A percentile compares a stretch with the other conserved stretches of the same genome.
These are phyloP conservation scores for Echites panduratus DNA, from an alignment of 257 asterid genomes.

Conservation along the genomic window DNA sequence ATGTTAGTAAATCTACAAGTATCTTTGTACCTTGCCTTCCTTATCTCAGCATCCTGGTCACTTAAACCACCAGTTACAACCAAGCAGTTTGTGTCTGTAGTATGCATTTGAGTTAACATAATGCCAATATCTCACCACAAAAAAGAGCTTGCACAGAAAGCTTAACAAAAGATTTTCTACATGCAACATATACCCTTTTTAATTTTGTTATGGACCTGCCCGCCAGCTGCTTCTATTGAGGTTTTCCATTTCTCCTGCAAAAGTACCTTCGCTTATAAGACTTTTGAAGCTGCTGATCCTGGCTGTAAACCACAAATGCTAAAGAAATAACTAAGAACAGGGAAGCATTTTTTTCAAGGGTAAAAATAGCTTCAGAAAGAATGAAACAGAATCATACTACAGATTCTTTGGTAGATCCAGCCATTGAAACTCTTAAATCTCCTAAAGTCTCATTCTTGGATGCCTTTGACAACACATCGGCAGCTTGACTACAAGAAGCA, in stretches of 20 bases:
- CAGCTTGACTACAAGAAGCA: slow-evolving; percentile 38
- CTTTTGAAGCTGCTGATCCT: neutral
- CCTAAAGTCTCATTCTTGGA: slow-evolving; percentile 50
- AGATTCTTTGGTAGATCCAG: slow-evolving; percentile 45
- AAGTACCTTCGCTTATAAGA: slow-evolving; percentile 14
- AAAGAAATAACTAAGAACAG: neutral
- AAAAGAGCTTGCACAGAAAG: slow-evolving; percentile 18
- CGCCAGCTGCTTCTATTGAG: slow-evolving; percentile 73
- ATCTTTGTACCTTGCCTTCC: slow-evolving; percentile 69
- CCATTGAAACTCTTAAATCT: slow-evolving; percentile 56
- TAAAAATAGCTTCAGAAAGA: neutral
- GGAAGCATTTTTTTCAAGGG: neutral
- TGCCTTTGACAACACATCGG: slow-evolving; percentile 27
- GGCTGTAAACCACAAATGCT: neutral
- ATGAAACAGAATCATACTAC: slow-evolving; percentile 34
- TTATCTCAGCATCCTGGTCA: slow-evolving; percentile 55
- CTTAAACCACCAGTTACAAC: slow-evolving; percentile 48
- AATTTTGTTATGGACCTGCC: slow-evolving; percentile 57
- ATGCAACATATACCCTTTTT: slow-evolving; percentile 47
- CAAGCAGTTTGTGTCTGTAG: slow-evolving; percentile 73
- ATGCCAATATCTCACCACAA: neutral
- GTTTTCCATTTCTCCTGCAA: slow-evolving; percentile 64
- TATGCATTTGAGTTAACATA: slow-evolving; percentile 17
- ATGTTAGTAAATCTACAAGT: slow-evolving; percentile 20
- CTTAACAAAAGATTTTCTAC: slow-evolving; percentile 14